Evolutionary conservation across 331 rosid genomes (phyloP), one percentile per base, ranked within the genome.

Genomic region (Erythrophleum ivorense): DNA sequence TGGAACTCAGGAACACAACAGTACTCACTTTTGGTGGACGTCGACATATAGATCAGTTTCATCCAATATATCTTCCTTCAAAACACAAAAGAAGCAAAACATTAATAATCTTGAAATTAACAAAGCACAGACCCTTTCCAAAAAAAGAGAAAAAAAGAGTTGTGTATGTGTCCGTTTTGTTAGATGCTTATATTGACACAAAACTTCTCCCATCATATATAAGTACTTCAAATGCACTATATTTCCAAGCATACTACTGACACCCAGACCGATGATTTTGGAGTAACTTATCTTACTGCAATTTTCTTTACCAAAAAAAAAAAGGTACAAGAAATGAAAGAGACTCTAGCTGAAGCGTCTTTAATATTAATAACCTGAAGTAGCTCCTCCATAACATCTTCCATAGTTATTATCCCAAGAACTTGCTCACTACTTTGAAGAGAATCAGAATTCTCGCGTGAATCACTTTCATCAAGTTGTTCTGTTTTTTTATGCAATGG

Each of bases 11-110:
- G 24, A 71, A 49, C 40, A 70, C 74, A 80, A 77, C 3, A 71
- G 3, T 60, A 74, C 91, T 85, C 63, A 85, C 89, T 78, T 88
- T 71, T 85, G 82, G 77, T 88, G 88, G 15, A 88, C 82, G 59
- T 83, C 81, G 36, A 88, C 86, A 63, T 87, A 87, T 33, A 68
- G 75, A 64, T 82, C 85, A n/a, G 83, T 85, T 87, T 85, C 90
- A 80, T 87, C 90, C 88, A 82, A 49, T 80, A 88, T 88, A 38
- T 85, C 91, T 80, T 79, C 91, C 88, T 87, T 72, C 15, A 83
- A 7, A 45, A 59, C 41, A 8, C 38, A 62, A 73, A 85, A 38
- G 36, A 79, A 18, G 0, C 41, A 48, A 70, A 14, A 18, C 10
- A 59, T 85, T n/a, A 82, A 52, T 48, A 73, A 55, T 55, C n/a